phyloP scores from a whole-genome alignment of 305 asterid genomes.

The Solanum hybrid region DNA sequence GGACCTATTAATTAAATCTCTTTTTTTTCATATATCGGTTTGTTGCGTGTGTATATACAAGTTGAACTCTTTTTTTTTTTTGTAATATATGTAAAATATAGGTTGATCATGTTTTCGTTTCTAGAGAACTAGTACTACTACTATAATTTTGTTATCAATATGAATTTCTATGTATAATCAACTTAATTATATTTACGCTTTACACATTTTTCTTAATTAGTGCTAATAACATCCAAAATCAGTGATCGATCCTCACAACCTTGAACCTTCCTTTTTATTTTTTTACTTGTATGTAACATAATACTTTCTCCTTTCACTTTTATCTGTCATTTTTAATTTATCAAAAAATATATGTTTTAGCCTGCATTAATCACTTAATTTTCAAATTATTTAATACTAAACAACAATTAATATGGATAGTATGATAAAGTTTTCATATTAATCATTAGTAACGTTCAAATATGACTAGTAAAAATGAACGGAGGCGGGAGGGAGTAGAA shows the following conservation, averaged over 20 bases:
- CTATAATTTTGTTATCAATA: not conserved
- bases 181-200: not conserved
- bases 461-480: not conserved
- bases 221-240: not conserved
- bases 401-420: not conserved
- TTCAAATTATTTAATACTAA: not conserved
- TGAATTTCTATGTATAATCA: not conserved
- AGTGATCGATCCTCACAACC: not conserved
- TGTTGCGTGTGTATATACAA: not conserved
- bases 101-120: not conserved
- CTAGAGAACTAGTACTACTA: not conserved
- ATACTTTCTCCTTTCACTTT: too few species aligned
- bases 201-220: not conserved
- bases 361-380: not conserved
- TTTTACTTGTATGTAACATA: not conserved
- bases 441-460: too few species aligned
- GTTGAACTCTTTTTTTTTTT: not conserved
- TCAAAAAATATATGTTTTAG: not conserved
- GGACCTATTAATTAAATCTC: conserved; percentile 25
- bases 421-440: not conserved
- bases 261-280: not conserved
- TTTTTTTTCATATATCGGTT: too few species aligned
- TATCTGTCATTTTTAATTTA: too few species aligned
- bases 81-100: not conserved
- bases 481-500: not conserved